These are phyloP conservation scores for Geotrichum ghanense DNA, from an alignment of 805 yeast genomes.

Conservation along the genomic window DNA sequence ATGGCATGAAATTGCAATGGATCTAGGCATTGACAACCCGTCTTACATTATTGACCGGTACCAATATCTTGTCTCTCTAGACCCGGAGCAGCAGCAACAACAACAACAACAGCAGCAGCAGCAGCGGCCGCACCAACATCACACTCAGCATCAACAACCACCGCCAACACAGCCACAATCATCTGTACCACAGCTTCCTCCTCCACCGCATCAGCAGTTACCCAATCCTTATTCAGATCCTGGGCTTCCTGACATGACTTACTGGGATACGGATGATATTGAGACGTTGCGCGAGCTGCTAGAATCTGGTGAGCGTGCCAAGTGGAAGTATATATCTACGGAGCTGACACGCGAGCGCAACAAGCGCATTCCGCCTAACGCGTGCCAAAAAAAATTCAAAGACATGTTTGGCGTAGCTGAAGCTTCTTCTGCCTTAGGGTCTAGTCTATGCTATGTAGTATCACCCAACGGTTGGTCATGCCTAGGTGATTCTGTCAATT, in stretches of 20 bases:
- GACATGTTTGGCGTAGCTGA: conserved; percentile 45
- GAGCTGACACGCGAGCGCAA: conserved; percentile 19
- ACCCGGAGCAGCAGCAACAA: conserved; percentile 5
- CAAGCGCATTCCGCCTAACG: conserved; percentile 39
- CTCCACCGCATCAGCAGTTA: no score
- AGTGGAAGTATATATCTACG: conserved; percentile 48
- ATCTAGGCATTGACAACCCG: conserved; percentile 47
- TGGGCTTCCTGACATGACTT: conserved; percentile 5
- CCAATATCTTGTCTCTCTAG: neutral
- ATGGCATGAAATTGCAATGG: conserved; percentile 64
- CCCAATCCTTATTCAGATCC: neutral
- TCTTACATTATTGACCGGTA: conserved; percentile 33
- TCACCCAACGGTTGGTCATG: conserved; percentile 36
- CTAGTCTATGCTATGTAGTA: conserved; percentile 44
- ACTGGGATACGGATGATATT: conserved; percentile 34
- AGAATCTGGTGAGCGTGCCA: conserved; percentile 42
- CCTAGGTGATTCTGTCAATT: conserved; percentile 17
- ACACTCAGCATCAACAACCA: neutral
- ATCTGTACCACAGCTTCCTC: conserved; percentile 9
- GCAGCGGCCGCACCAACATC: neutral
- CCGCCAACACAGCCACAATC: neutral
- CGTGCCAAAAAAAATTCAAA: conserved; percentile 45
- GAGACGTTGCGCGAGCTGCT: conserved; percentile 37
- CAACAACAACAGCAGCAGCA: conserved; percentile 28
- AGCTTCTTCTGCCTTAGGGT: conserved; percentile 34